These are phyloP conservation scores for Hebeloma cylindrosporum DNA, from an alignment of 768 basidiomycete genomes.

Conservation along the genomic window DNA sequence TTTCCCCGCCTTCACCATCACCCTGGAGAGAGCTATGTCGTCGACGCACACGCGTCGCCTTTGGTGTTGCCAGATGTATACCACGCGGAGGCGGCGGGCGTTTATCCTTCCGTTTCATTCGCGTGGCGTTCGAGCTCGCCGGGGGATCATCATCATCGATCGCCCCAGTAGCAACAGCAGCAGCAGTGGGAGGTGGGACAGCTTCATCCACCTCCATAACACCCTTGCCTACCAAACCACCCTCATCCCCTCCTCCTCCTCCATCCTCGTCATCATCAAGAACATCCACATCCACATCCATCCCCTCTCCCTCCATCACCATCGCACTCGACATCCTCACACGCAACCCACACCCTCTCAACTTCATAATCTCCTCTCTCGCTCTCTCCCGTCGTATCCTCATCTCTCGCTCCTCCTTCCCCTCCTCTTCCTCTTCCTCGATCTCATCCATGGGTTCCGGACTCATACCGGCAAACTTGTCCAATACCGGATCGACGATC, in stretches of 20 bases:
- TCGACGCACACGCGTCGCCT: too few relatives aligned
- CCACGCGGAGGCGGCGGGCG: too few relatives aligned
- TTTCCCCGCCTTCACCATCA: too few relatives aligned
- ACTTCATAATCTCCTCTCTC: conserved; percentile 55
- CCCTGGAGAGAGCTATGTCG: too few relatives aligned
- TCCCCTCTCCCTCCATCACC: conserved; percentile 60
- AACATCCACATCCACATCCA: conserved; percentile 62
- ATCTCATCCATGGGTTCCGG: conserved; percentile 38
- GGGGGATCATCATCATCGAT: too few relatives aligned
- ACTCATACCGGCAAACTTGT: conserved; percentile 31
- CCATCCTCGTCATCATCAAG: conserved; percentile 31
- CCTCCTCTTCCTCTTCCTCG: conserved; percentile 44
- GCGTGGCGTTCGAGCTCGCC: too few relatives aligned
- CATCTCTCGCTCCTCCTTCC: conserved; percentile 53
- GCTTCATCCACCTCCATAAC: not conserved
- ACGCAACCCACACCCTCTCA: conserved; percentile 26
- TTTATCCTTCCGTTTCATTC: too few relatives aligned
- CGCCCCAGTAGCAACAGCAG: too few relatives aligned
- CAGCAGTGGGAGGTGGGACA: too few relatives aligned
- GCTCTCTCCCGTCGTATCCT: conserved; percentile 58
- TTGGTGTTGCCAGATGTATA: too few relatives aligned
- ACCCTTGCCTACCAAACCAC: not conserved
- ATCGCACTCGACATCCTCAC: conserved; percentile 22
- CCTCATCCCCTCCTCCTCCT: not conserved
- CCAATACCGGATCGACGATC: conserved; percentile 52